Conservation (phyloP, 805 yeast species). For the Candida boidinii region DNA sequence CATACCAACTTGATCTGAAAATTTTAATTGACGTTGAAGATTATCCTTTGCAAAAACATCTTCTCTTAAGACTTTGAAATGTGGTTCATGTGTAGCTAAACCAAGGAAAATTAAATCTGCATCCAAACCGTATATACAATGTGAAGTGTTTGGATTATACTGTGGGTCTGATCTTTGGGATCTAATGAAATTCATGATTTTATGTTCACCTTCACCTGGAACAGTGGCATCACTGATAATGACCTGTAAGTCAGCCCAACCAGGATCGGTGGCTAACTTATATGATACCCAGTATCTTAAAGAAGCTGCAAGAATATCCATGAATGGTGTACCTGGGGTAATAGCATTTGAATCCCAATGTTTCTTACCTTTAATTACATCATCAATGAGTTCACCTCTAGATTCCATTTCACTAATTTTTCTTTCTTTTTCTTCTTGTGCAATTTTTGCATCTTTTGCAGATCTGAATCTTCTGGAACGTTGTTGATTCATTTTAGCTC, state of each 20-base stretch:
- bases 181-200: slow-evolving; percentile 89
- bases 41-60: slow-evolving; percentile 86
- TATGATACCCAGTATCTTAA: slow-evolving; percentile 82
- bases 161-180: slow-evolving; percentile 62
- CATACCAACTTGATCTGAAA: slow-evolving; percentile 45
- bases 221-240: slow-evolving; percentile 90
- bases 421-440: slow-evolving; percentile 59
- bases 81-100: slow-evolving; percentile 89
- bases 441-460: slow-evolving; percentile 82
- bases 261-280: slow-evolving; percentile 76
- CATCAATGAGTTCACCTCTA: slow-evolving; percentile 71
- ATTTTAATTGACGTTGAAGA: slow-evolving; percentile 30
- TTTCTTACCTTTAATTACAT: slow-evolving; percentile 64
- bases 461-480: slow-evolving; percentile 92
- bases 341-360: slow-evolving; percentile 90
- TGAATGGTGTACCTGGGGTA: slow-evolving; percentile 95
- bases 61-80: slow-evolving; percentile 86
- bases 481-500: slow-evolving; percentile 98
- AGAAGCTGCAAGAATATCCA: slow-evolving; percentile 79
- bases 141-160: slow-evolving; percentile 76
- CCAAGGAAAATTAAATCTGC: slow-evolving; percentile 96
- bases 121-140: slow-evolving; percentile 92
- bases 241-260: slow-evolving; percentile 74
- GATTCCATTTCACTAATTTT: slow-evolving; percentile 49
- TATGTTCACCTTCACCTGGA: slow-evolving; percentile 98